These are phyloP conservation scores for Carex kokanica DNA, from an alignment of 176 grass and related monocot species.

Conservation along the genomic window DNA sequence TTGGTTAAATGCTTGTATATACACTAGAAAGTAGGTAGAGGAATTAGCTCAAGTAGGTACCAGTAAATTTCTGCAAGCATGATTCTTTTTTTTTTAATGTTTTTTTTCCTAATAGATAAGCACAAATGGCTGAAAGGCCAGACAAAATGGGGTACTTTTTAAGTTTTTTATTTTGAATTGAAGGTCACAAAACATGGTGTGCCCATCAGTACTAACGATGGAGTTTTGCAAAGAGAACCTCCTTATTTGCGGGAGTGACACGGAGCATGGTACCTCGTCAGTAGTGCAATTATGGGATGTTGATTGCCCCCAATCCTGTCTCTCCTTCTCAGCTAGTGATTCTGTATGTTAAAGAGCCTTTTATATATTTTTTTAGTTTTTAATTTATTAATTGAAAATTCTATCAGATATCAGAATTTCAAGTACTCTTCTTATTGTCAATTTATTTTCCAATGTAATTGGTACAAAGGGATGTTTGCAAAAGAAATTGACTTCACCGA, in stretches of 20 bases:
- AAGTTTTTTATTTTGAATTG: conserved; percentile 21
- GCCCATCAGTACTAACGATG: conserved; percentile 80
- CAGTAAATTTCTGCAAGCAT: background rate
- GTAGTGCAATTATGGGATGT: conserved; percentile 95
- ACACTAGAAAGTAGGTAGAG: background rate
- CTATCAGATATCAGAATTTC: conserved; percentile 35
- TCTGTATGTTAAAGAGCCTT: conserved; percentile 60
- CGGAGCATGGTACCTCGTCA: conserved; percentile 71
- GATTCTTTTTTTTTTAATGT: background rate
- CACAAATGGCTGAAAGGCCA: background rate
- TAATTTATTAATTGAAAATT: conserved; percentile 17
- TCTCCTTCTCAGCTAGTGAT: conserved; percentile 83
- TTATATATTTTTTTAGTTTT: conserved; percentile 28
- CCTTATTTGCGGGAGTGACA: conserved; percentile 81
- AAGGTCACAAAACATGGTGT: conserved; percentile 72
- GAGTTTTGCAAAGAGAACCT: conserved; percentile 90
- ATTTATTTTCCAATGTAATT: background rate
- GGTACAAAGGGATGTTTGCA: background rate
- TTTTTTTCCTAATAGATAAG: background rate
- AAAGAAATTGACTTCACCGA: background rate
- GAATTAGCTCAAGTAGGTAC: background rate
- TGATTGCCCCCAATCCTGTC: conserved; percentile 67
- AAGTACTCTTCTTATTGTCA: background rate
- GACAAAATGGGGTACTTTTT: background rate
- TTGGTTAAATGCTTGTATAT: background rate